Evolutionary conservation across 73 alveolate genomes (phyloP), one percentile per base, ranked within the genome.

Genomic region (Loxodes magnus): DNA sequence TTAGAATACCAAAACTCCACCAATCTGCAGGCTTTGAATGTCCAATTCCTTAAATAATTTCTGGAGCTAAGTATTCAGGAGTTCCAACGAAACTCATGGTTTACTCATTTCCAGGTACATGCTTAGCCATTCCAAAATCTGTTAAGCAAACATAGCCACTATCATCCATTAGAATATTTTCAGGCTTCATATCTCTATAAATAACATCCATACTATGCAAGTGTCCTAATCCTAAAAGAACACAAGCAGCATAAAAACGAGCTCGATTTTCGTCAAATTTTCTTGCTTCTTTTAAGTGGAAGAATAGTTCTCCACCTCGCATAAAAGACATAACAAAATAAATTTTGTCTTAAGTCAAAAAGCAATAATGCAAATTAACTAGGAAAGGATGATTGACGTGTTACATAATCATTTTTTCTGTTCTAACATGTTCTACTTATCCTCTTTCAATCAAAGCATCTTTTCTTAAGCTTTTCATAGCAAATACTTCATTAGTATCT

Each of bases 31-130:
- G 81, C 33, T 75, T 80, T 53, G 74, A 77, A 77, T 90, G 89
- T 5, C 96, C 98, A 34, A 65, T 65, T 28, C 86, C 82, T 20
- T 59, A 69, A 35, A 90, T 71, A 44, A 87, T 87, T 70, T 90
- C 98, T 19, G 98, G 98, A 4, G 98, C 93, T 31, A 90, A 57
- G 68, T 90, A 90, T 53, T 90, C 98, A 21, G 94, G 95, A 12
- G 98, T 84, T 17, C 98, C 98, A 48, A 90, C 78, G 65, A 90
- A 86, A 20, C 93, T 75, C 39, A 65, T 68, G 20, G 96, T 80
- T 12, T 60, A 59, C 35, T 87, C 80, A 38, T 77, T 57, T 22
- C 70, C 76, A n/a, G 69, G 56, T 39, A 86, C 41, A 46, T 63
- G 60, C 71, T 90, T 86, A 0, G 96, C 92, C 37, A 90, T 64